Conservation (phyloP, 768 basidiomycete genomes). For the Leccinum barrowsii region DNA sequence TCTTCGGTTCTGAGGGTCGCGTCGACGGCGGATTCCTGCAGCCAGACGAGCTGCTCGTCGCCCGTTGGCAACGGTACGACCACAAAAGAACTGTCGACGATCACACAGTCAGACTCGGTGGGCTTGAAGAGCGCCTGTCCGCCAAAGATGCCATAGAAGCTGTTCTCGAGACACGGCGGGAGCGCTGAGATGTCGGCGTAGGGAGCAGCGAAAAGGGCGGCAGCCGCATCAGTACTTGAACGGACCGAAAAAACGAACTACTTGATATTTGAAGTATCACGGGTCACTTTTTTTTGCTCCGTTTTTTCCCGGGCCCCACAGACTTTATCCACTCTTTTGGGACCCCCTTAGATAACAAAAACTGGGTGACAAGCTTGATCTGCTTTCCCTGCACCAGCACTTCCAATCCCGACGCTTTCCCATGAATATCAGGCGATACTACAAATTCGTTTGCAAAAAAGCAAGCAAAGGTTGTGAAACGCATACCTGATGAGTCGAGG, state of each 20-base stretch:
- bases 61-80: constrained; percentile 22
- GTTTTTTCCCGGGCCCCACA: too few species aligned
- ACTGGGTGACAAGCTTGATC: constrained; percentile 57
- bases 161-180: constrained; percentile 43
- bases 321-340: constrained; percentile 72
- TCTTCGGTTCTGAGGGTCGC: constrained; percentile 39
- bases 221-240: constrained; percentile 4
- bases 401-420: constrained; percentile 58
- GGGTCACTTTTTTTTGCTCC: constrained; percentile 34
- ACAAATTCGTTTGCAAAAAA: background rate
- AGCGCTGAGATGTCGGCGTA: constrained; percentile 16
- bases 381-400: constrained; percentile 89
- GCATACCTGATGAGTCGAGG: constrained; percentile 67
- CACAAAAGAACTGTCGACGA: background rate
- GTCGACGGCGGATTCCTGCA: constrained; percentile 55
- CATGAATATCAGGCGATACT: constrained; percentile 57
- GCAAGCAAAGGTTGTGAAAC: background rate
- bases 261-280: background rate
- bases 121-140: constrained; percentile 48
- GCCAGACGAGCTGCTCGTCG: constrained; percentile 53
- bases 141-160: constrained; percentile 56
- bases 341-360: constrained; percentile 66
- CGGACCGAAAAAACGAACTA: too few species aligned
- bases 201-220: constrained; percentile 18
- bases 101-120: constrained; percentile 40